phyloP scores from a whole-genome alignment of 1,284 basidiomycete species.

The Cryptococcus sp. region DNA sequence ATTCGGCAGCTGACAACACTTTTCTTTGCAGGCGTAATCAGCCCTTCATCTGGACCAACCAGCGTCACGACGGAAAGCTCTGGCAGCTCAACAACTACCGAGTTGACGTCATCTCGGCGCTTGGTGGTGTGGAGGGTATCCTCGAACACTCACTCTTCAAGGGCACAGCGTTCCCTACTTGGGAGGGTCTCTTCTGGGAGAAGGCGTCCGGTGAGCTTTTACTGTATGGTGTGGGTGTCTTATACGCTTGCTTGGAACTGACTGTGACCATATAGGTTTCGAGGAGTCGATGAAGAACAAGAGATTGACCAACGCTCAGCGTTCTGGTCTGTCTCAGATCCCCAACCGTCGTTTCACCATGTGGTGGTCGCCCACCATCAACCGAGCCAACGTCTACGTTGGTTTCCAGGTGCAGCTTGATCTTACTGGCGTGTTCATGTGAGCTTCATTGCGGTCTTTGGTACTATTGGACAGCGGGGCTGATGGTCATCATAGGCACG shows the following conservation, averaged over 20 bases:
- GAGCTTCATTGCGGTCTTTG: slow-evolving; percentile 92
- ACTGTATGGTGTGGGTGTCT: too few species aligned
- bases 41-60: slow-evolving; percentile 98
- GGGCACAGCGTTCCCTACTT: slow-evolving; percentile 69
- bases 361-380: slow-evolving; percentile 95
- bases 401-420: slow-evolving; percentile 99
- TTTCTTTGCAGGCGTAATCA: slow-evolving; percentile 56
- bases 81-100: slow-evolving; percentile 99
- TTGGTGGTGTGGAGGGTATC: slow-evolving; percentile 82
- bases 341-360: slow-evolving; percentile 99
- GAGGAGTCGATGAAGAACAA: slow-evolving; percentile 98
- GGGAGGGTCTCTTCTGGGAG: slow-evolving; percentile 79
- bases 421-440: slow-evolving; percentile 77
- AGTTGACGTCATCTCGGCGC: slow-evolving; percentile 97
- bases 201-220: slow-evolving; percentile 51
- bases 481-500: neutral
- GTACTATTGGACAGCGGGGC: neutral
- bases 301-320: slow-evolving; percentile 61
- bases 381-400: slow-evolving; percentile 97
- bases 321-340: slow-evolving; percentile 73
- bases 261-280: slow-evolving; percentile 58
- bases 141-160: slow-evolving; percentile 97
- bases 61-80: slow-evolving; percentile 95
- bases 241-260: neutral
- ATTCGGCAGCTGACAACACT: too few species aligned